A percentile compares a stretch with the other conserved stretches of the same genome.
phyloP scores from a whole-genome alignment of 1,284 basidiomycete genomes.

The Naganishia cerealis region DNA sequence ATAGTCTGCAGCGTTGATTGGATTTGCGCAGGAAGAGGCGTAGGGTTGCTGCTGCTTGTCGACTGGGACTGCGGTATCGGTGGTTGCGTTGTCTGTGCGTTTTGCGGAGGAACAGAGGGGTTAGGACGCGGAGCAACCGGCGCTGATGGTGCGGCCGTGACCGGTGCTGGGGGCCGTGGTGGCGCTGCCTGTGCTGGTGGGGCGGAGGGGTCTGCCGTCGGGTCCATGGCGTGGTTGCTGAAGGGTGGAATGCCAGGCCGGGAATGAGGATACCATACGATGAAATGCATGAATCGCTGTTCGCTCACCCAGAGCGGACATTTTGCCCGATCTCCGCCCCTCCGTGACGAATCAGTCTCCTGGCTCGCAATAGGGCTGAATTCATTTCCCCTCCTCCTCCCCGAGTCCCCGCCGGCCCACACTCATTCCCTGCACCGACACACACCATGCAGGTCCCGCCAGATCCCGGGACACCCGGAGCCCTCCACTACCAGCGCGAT shows the following conservation, averaged over 20 bases:
- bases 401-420: background rate
- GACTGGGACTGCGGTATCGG: background rate
- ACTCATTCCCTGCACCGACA: background rate
- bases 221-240: background rate
- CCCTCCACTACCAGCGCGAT: constrained; percentile 1
- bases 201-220: constrained; percentile 1
- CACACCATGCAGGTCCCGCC: background rate
- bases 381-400: background rate
- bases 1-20: constrained; percentile 23
- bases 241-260: background rate
- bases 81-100: background rate
- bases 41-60: background rate
- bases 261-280: background rate
- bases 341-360: constrained; percentile 1
- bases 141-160: background rate
- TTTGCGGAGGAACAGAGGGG: background rate
- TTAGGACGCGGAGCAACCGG: background rate
- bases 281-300: background rate
- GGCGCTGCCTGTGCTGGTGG: background rate
- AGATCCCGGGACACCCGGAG: constrained; percentile 1
- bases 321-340: background rate
- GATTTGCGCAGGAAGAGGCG: constrained; percentile 10
- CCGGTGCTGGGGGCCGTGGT: background rate
- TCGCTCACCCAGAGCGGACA: background rate
- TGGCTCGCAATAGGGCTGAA: constrained; percentile 2